Evolutionary conservation across 169 alveolate genomes (phyloP).

Genomic region (Cryptosporidium sp.): DNA sequence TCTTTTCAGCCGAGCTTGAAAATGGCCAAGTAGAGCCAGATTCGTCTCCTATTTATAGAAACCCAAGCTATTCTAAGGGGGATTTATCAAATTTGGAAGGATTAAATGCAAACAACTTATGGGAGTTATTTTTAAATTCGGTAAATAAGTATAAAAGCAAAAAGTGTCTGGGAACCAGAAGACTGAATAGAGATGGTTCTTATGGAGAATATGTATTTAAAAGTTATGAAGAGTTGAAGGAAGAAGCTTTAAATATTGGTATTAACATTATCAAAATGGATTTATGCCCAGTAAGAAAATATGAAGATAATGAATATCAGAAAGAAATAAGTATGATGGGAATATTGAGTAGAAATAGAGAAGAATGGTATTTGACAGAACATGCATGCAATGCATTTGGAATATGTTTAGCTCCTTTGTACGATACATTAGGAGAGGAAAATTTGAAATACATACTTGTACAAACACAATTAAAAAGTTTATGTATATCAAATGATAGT

Average conservation of each 20-base stretch:
- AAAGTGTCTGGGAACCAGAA: constrained; percentile 41
- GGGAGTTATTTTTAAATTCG: constrained; percentile 60
- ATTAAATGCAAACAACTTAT: constrained; percentile 32
- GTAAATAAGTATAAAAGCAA: constrained; percentile 29
- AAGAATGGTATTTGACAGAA: constrained; percentile 89
- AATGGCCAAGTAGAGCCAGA: not conserved
- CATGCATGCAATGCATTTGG: constrained; percentile 82
- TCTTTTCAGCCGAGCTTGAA: constrained; percentile 16
- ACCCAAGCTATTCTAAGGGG: constrained; percentile 39
- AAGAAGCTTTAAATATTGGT: constrained; percentile 35
- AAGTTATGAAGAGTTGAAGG: constrained; percentile 42
- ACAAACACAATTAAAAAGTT: constrained; percentile 78
- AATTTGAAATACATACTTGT: constrained; percentile 80
- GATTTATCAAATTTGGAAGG: constrained; percentile 49
- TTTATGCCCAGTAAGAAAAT: constrained; percentile 31
- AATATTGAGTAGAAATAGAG: constrained; percentile 85
- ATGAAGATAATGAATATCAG: constrained; percentile 49
- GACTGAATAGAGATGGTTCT: constrained; percentile 23
- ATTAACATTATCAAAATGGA: constrained; percentile 15
- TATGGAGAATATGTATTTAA: constrained; percentile 48
- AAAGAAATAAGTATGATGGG: constrained; percentile 81
- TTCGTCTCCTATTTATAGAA: constrained; percentile 65
- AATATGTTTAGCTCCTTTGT: constrained; percentile 83
- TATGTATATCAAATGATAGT: constrained; percentile 78
- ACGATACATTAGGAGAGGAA: constrained; percentile 86